Base-by-base conservation (phyloP, 768 basidiomycete species). In the Macrocybe gigantea region DNA sequence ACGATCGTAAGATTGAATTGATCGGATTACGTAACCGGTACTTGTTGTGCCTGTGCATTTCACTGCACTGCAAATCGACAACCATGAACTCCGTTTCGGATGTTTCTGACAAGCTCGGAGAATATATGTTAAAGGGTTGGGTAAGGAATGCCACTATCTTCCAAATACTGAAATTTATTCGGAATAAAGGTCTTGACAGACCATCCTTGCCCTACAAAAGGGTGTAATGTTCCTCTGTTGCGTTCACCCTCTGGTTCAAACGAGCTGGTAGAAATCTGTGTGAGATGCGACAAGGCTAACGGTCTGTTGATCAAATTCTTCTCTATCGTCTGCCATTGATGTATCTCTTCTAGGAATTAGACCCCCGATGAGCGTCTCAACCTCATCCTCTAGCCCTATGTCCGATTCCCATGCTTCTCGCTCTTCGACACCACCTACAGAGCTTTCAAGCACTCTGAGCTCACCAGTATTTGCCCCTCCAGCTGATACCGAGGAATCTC, bases 121-220 rank as follows among this genome's bases (percentile, higher is more conserved):
- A 83, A 53, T 83, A 78, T 51, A 80, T 91, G 80, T 67, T 88
- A 53, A 81, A 78, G 62, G 88, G 88, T 55, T 88, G 86, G 86
- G 87, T 86, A 49, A 50, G 70, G 59, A 9, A 11, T 15, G 8
- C 9, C 32, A 33, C 6, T 31, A 33, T n/a, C n/a, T 6, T 5
- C 36, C 29, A 41, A 44, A 37, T 49, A 33, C 47, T 44, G n/a
- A 44, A 14, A 5, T 41, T 38, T 6, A 31, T 39, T 38, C 30
- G 22, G 22, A 22, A 22, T 32, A 5, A 49, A 85, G 80, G 72
- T 83, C 29, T 63, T 89, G 46, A 89, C 87, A 11, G 80, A 89
- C 58, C 66, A 65, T 30, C 69, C 75, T 30, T 92, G 89, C 65
- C 65, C 74, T 15, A 76, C 67, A 22, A 60, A 65, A 12, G 67